Percentiles rank a stretch among this genome's conserved stretches.
Conservation (phyloP, 2,329 filamentous ascomycete genomes). For the Microcera coccophila region DNA sequence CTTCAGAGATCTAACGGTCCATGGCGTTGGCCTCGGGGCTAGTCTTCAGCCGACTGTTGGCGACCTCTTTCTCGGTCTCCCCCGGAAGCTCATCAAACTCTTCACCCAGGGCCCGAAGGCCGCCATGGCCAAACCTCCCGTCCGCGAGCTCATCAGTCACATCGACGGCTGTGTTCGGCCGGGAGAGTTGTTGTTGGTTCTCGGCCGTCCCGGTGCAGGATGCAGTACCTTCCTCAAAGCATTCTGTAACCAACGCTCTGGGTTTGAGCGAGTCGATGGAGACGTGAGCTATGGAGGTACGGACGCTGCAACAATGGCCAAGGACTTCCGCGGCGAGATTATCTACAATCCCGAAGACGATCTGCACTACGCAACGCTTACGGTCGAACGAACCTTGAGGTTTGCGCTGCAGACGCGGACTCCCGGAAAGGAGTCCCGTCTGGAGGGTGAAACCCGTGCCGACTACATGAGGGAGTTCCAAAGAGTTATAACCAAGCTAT, state of each 20-base stretch:
- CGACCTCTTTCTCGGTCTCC: conserved; percentile 58
- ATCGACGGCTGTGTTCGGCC: conserved; percentile 66
- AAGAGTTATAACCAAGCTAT: conserved; percentile 63
- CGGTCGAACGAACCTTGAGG: conserved; percentile 60
- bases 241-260: conserved; percentile 65
- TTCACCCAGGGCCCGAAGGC: conserved; percentile 51
- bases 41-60: conserved; percentile 53
- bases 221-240: conserved; percentile 70
- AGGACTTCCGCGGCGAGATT: conserved; percentile 57
- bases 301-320: conserved; percentile 43
- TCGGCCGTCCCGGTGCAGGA: conserved; percentile 63
- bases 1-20: conserved; percentile 67
- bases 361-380: conserved; percentile 65
- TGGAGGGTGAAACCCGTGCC: conserved; percentile 56
- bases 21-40: conserved; percentile 64
- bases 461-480: conserved; percentile 53
- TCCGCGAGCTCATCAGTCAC: conserved; percentile 62
- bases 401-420: conserved; percentile 65
- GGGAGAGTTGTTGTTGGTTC: conserved; percentile 65
- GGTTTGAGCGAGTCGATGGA: conserved; percentile 61
- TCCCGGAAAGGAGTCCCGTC: conserved; percentile 45
- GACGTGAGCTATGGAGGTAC: conserved; percentile 60
- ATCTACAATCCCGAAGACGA: conserved; percentile 68
- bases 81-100: conserved; percentile 41
- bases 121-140: conserved; percentile 50